Evolutionary conservation across 2,329 filamentous ascomycete species (phyloP).

Genomic region (Pseudogymnoascus sp.): DNA sequence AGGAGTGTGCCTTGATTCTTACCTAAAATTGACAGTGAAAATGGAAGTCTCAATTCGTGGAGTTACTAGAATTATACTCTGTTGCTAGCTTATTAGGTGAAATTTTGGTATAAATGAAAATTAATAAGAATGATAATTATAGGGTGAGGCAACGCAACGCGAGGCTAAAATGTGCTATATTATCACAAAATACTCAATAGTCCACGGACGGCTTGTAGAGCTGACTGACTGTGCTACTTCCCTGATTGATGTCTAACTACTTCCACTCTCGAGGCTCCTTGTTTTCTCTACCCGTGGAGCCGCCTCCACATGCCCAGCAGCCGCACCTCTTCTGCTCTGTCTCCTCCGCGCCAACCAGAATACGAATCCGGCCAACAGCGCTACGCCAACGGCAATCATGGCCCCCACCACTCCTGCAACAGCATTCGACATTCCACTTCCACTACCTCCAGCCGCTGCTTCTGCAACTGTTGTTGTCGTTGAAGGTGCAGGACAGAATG

Average conservation of each 20-base stretch:
- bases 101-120: too few relatives aligned
- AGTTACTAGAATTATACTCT: too few relatives aligned
- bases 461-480: not conserved
- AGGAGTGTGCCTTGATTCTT: too few relatives aligned
- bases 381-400: not conserved
- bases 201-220: not conserved
- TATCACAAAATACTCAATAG: not conserved
- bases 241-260: not conserved
- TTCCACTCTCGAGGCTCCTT: not conserved
- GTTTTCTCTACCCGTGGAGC: not conserved
- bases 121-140: too few relatives aligned
- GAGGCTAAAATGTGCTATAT: too few relatives aligned
- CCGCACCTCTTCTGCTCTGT: not conserved
- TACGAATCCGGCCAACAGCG: not conserved
- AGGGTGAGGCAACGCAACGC: too few relatives aligned
- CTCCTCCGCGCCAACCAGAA: not conserved
- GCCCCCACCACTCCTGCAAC: not conserved
- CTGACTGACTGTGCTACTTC: not conserved
- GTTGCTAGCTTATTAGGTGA: too few relatives aligned
- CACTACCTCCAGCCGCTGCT: not conserved
- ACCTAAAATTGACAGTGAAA: too few relatives aligned
- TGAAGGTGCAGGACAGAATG: not conserved
- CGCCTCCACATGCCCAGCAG: not conserved
- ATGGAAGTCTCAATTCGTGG: too few relatives aligned
- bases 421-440: not conserved